Percentiles rank a stretch among this genome's conserved stretches.
Evolutionary conservation across 2,329 filamentous ascomycete species (phyloP).

Genomic region (Pezicula rhizophila): DNA sequence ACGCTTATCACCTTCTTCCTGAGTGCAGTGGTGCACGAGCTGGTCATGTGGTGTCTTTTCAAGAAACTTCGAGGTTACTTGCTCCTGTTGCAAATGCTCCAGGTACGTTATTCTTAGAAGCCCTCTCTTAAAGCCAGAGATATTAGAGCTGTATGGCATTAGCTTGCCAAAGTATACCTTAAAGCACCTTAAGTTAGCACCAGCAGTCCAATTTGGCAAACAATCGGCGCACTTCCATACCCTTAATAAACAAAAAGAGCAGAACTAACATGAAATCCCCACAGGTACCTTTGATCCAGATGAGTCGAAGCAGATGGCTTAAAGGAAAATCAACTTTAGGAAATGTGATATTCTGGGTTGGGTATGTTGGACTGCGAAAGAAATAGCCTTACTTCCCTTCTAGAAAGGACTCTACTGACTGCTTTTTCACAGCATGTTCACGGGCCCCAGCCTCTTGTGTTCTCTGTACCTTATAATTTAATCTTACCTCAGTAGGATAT

Average conservation of each 20-base stretch:
- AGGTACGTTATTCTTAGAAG: conserved; percentile 26
- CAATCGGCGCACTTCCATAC: too few relatives aligned
- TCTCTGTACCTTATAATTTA: conserved; percentile 54
- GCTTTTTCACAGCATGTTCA: conserved; percentile 45
- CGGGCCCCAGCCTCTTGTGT: conserved; percentile 63
- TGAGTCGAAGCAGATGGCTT: conserved; percentile 63
- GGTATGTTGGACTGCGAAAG: conserved; percentile 23
- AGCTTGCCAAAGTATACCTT: too few relatives aligned
- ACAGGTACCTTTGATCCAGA: conserved; percentile 55
- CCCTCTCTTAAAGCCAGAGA: too few relatives aligned
- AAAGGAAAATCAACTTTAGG: conserved; percentile 57
- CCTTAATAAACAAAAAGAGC: too few relatives aligned
- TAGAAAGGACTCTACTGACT: too few relatives aligned
- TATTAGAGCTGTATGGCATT: too few relatives aligned
- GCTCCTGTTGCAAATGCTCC: conserved; percentile 66
- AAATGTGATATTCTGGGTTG: conserved; percentile 73
- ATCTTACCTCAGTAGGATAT: conserved; percentile 1
- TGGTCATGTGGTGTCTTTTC: conserved; percentile 77
- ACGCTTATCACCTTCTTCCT: conserved; percentile 72
- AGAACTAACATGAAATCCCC: too few relatives aligned
- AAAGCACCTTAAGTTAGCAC: too few relatives aligned
- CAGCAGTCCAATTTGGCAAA: too few relatives aligned
- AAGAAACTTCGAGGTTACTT: conserved; percentile 71
- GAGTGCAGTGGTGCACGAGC: conserved; percentile 62
- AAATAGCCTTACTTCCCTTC: too few relatives aligned